These are phyloP conservation scores for Neurospora hispaniola DNA, from an alignment of 495 filamentous ascomycete species.

Conservation along the genomic window DNA sequence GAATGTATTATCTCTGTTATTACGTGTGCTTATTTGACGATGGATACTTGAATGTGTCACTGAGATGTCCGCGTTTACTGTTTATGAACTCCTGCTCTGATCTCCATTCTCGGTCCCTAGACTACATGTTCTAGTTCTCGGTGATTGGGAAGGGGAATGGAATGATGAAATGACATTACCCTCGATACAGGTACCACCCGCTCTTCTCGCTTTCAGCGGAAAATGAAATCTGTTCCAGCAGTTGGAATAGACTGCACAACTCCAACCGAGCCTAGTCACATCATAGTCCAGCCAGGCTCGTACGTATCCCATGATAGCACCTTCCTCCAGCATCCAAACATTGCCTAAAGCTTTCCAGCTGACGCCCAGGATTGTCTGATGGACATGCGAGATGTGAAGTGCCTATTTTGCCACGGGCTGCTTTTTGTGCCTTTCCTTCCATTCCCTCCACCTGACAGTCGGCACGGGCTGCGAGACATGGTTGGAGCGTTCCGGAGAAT, in stretches of 20 bases:
- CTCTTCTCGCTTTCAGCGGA: neutral
- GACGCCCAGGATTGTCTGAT: neutral
- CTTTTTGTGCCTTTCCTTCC: neutral
- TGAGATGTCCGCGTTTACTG: neutral
- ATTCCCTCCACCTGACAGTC: neutral
- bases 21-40: neutral
- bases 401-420: neutral
- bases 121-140: neutral
- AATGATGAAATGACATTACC: neutral
- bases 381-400: neutral
- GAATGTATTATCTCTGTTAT: neutral
- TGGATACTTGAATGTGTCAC: neutral
- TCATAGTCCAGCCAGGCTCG: neutral
- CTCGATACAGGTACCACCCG: neutral
- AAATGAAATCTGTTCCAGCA: neutral
- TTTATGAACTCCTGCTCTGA: neutral
- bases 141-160: neutral
- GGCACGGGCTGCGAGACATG: neutral
- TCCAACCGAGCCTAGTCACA: neutral
- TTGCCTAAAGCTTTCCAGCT: neutral
- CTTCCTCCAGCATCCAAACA: neutral
- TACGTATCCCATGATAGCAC: neutral
- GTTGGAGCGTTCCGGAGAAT: neutral
- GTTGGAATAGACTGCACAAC: neutral
- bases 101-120: neutral